Evolutionary conservation across 345 rosid genomes (phyloP).

Genomic region (Conringia planisiliqua): DNA sequence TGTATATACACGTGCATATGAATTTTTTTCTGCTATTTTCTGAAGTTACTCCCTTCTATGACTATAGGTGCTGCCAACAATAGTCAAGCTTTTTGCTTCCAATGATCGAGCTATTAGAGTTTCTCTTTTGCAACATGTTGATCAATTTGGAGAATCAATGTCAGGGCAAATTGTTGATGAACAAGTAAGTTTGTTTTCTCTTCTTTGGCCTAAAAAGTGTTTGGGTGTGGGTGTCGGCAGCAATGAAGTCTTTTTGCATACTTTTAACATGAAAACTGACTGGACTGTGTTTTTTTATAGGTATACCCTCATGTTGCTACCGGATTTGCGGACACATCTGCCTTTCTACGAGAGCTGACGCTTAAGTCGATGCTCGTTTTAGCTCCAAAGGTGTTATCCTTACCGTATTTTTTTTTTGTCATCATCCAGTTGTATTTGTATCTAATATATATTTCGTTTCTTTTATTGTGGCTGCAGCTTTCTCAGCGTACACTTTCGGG

Average conservation of each 20-base stretch:
- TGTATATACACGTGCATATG: background rate
- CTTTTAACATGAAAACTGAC: background rate
- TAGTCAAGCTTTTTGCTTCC: conserved; percentile 86
- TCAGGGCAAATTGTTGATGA: conserved; percentile 87
- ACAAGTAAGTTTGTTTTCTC: conserved; percentile 52
- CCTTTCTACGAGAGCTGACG: conserved; percentile 94
- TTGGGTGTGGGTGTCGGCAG: background rate
- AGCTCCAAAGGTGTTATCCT: conserved; percentile 74
- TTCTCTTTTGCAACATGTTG: conserved; percentile 93
- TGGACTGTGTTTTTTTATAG: conserved; percentile 38
- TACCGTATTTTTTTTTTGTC: background rate
- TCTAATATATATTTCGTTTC: conserved; percentile 22
- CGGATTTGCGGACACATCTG: conserved; percentile 89
- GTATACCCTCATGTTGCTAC: conserved; percentile 91
- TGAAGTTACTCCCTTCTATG: conserved; percentile 24
- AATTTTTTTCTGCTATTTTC: conserved; percentile 18
- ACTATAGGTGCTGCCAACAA: conserved; percentile 74
- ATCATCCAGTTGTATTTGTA: background rate
- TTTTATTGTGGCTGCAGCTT: conserved; percentile 57
- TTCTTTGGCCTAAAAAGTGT: conserved; percentile 13
- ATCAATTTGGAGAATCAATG: conserved; percentile 90
- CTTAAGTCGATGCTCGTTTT: conserved; percentile 96
- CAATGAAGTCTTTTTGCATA: background rate
- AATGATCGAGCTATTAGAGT: conserved; percentile 95
- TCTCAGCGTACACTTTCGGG: conserved; percentile 93